Percentiles rank a stretch among this genome's conserved stretches.
phyloP scores from a whole-genome alignment of 345 rosid species.

The Salix purpurea region DNA sequence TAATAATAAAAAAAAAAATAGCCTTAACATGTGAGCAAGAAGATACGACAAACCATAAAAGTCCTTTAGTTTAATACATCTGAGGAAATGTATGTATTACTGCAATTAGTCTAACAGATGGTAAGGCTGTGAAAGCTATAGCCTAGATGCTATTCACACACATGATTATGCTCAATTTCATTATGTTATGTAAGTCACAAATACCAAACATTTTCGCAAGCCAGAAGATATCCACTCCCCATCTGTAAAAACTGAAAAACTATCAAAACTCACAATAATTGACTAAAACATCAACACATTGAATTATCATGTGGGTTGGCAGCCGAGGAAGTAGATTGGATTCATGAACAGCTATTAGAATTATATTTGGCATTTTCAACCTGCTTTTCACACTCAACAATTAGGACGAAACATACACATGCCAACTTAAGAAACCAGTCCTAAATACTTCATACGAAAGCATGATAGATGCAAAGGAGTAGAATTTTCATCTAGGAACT shows the following conservation, averaged over 20 bases:
- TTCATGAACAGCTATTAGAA: neutral
- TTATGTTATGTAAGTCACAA: too few species aligned
- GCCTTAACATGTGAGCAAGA: neutral
- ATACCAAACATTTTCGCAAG: neutral
- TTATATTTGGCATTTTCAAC: neutral
- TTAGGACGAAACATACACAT: neutral
- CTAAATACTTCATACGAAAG: neutral
- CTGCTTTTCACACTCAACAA: neutral
- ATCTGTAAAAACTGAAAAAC: neutral
- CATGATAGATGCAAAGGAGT: neutral
- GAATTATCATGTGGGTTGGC: neutral
- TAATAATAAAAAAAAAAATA: too few species aligned
- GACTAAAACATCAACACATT: neutral
- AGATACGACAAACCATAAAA: neutral
- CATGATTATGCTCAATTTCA: neutral
- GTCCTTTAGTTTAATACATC: neutral
- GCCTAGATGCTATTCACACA: neutral
- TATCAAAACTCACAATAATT: neutral
- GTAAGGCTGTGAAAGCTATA: neutral
- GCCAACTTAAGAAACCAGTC: neutral
- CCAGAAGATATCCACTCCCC: neutral
- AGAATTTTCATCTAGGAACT: neutral
- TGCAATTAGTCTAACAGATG: neutral
- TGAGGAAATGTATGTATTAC: neutral
- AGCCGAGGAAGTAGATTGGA: neutral